phyloP scores from a whole-genome alignment of 495 filamentous ascomycete species.

The Jackrogersella minutella region DNA sequence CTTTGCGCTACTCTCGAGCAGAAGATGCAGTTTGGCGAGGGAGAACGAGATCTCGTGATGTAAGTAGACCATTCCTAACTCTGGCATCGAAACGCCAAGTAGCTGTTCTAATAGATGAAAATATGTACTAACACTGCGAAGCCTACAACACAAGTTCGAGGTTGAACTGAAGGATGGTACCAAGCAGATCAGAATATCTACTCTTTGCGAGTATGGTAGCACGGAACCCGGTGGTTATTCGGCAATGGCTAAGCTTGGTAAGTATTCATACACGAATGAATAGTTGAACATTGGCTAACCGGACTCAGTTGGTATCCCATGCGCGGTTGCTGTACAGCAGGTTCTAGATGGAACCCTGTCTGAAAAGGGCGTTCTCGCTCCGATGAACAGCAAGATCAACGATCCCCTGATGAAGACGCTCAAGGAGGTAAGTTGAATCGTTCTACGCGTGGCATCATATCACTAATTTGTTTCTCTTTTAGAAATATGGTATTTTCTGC shows the following conservation, averaged over 20 bases:
- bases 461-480: neutral
- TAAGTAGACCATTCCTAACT: neutral
- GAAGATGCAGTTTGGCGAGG: constrained; percentile 88
- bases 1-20: constrained; percentile 88
- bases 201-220: constrained; percentile 82
- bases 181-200: constrained; percentile 79
- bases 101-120: no score
- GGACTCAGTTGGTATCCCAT: constrained; percentile 49
- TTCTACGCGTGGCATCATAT: neutral
- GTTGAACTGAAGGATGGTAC: constrained; percentile 79
- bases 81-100: no score
- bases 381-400: constrained; percentile 77
- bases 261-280: constrained; percentile 58
- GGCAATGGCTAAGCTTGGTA: constrained; percentile 86
- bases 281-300: constrained; percentile 5
- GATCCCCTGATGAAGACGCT: constrained; percentile 74
- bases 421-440: constrained; percentile 52
- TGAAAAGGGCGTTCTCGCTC: constrained; percentile 82
- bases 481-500: constrained; percentile 63
- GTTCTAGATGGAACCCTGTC: constrained; percentile 83
- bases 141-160: constrained; percentile 89
- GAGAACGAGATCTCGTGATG: constrained; percentile 65
- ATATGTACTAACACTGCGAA: neutral
- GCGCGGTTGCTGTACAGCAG: constrained; percentile 70
- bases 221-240: constrained; percentile 76